Evolutionary conservation across 2,329 filamentous ascomycete genomes (phyloP), one percentile per base, ranked within the genome.

Genomic region (Cladophialophora carrionii): DNA sequence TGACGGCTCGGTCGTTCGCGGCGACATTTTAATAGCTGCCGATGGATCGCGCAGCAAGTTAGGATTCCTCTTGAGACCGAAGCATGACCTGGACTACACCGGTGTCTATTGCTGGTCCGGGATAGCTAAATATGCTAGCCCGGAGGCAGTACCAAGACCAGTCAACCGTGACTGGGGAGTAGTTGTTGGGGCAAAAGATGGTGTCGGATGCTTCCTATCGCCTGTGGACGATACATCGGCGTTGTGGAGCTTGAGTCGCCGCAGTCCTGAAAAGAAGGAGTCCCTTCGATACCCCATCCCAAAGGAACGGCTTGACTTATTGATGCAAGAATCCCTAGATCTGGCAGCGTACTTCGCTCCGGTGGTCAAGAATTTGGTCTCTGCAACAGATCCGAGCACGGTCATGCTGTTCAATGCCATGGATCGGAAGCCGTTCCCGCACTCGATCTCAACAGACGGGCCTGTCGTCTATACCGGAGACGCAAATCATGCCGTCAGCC

Each of bases 401-500:
- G 71, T 79, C 10, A 73, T 78, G 62, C 70, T 75, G 17, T 74
- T 81, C 57, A 80, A 80, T 46, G 78, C 78, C 0, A 74, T 73
- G 63, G 81, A 84, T 68, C 83, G 83, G 69, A 61, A 70, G 49
- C 77, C 81, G 0, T 82, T 84, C 63, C 7, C 65, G 0, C 54
- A 68, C 51, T 80, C 83, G 52, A 68, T 72, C 7, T 53, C 73
- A 17, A 62, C 66, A n/a, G 54, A 71, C 12, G 48, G 62, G 22
- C 59, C 52, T 26, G 74, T 81, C 7, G 70, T 84, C 9, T 84
- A 81, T 57, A 79, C 84, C 24, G 82, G 82, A 10, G 81, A 84
- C 68, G 76, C 76, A 61, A 84, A 84, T 66, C 82, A 84, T 69
- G 81, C 81, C 0, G 75, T 83, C 5, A 82, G 76, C 58, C 79